Conservation (phyloP, 805 yeast genomes). For the Kodamaea neixiangensis region DNA sequence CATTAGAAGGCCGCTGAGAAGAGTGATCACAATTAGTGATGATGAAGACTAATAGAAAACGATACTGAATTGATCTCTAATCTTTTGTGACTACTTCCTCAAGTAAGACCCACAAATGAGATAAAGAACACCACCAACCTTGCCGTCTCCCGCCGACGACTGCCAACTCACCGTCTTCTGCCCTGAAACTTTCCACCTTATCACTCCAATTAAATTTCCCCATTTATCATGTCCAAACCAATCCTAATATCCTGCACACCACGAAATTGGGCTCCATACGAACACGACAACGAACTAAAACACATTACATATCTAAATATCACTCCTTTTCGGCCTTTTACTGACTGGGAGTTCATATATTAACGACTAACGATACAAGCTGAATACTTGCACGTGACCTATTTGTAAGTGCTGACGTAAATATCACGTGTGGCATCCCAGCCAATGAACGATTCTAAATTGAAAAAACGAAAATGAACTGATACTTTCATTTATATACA, state of each 20-base stretch:
- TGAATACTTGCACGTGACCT: not conserved
- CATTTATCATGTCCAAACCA: not conserved
- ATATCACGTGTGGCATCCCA: slow-evolving; percentile 6
- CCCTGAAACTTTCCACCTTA: too few species aligned
- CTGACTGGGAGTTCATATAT: not conserved
- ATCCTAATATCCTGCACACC: not conserved
- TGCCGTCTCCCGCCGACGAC: too few species aligned
- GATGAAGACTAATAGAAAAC: slow-evolving; percentile 19
- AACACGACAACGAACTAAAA: not conserved
- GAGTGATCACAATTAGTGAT: slow-evolving; percentile 21
- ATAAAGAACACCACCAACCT: too few species aligned
- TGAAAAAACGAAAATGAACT: slow-evolving; percentile 14
- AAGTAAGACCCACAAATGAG: too few species aligned
- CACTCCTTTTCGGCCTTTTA: too few species aligned
- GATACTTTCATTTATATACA: slow-evolving; percentile 9
- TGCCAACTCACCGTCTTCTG: too few species aligned
- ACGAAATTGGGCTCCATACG: too few species aligned
- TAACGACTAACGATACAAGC: not conserved
- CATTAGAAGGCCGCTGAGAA: slow-evolving; percentile 13
- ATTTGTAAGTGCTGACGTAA: not conserved
- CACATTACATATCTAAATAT: not conserved
- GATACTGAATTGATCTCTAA: too few species aligned
- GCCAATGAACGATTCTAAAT: slow-evolving; percentile 15
- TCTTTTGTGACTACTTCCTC: too few species aligned
- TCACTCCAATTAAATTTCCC: not conserved